These are phyloP conservation scores for Candida maesae DNA, from an alignment of 805 yeast genomes.

Conservation along the genomic window DNA sequence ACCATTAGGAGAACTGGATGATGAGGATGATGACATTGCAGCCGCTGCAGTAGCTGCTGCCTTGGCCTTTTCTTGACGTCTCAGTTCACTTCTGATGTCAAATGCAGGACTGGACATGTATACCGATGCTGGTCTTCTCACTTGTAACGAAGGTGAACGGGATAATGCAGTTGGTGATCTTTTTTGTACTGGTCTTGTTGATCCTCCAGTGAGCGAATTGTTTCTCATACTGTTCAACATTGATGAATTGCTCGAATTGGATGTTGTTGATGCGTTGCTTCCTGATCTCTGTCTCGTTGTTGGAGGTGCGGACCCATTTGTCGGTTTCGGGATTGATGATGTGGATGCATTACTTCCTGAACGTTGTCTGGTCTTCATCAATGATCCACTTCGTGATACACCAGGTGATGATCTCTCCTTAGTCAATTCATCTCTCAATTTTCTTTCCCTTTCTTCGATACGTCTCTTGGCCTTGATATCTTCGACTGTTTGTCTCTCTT, in stretches of 20 bases:
- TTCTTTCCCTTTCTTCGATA: slow-evolving; percentile 19
- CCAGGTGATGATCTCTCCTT: slow-evolving; percentile 19
- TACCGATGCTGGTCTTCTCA: slow-evolving; percentile 21
- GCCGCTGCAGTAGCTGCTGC: slow-evolving; percentile 10
- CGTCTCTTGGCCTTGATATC: slow-evolving; percentile 13
- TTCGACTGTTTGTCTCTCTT: slow-evolving; percentile 12
- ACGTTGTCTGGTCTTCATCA: slow-evolving; percentile 11
- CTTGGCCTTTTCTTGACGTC: slow-evolving; percentile 23
- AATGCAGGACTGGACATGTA: slow-evolving; percentile 26
- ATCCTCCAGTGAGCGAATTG: too few relatives aligned
- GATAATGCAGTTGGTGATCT: slow-evolving; percentile 18
- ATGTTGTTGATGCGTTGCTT: slow-evolving; percentile 18
- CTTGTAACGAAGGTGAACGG: slow-evolving; percentile 20
- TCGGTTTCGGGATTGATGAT: slow-evolving; percentile 1
- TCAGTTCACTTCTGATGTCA: slow-evolving; percentile 26
- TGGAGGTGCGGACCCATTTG: neutral
- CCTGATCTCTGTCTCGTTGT: slow-evolving; percentile 16
- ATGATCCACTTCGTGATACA: slow-evolving; percentile 16
- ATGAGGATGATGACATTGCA: neutral
- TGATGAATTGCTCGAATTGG: slow-evolving; percentile 17
- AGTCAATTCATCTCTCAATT: slow-evolving; percentile 16
- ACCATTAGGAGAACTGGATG: too few relatives aligned
- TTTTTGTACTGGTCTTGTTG: slow-evolving; percentile 4
- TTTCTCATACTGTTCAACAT: slow-evolving; percentile 12
- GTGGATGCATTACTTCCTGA: slow-evolving; percentile 19